These are phyloP conservation scores for Nissolia schottii DNA, from an alignment of 306 rosid genomes.

Conservation along the genomic window DNA sequence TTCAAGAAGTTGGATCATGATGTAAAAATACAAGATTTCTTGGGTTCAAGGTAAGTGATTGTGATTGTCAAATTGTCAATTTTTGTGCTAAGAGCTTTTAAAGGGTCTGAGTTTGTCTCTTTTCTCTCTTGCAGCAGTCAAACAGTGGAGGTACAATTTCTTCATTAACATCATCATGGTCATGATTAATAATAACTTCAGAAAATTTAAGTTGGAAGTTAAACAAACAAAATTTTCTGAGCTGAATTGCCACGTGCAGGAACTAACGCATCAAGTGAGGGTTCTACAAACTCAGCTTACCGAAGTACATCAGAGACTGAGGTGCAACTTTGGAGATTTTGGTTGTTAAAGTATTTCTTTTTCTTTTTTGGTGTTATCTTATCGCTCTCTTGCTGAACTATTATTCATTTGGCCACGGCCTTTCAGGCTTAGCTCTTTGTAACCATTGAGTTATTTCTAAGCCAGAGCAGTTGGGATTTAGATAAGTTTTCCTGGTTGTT, in stretches of 20 bases:
- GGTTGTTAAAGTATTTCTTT: slow-evolving; percentile 55
- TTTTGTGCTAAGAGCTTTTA: slow-evolving; percentile 17
- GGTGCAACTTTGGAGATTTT: slow-evolving; percentile 77
- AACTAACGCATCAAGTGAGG: slow-evolving; percentile 42
- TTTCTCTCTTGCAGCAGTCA: slow-evolving; percentile 58
- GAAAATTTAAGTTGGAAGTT: slow-evolving; percentile 22
- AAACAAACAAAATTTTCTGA: slow-evolving; percentile 12
- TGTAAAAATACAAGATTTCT: slow-evolving; percentile 61
- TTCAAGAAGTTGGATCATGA: slow-evolving; percentile 83
- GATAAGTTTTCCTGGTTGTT: neutral
- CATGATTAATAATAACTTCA: slow-evolving; percentile 12
- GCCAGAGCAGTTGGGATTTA: no score
- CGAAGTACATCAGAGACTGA: slow-evolving; percentile 66
- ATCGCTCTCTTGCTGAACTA: slow-evolving; percentile 1
- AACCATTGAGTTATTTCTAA: neutral
- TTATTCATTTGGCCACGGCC: slow-evolving; percentile 7
- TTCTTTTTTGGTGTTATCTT: slow-evolving; percentile 44
- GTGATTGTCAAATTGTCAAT: slow-evolving; percentile 9
- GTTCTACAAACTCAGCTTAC: slow-evolving; percentile 47
- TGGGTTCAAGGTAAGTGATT: slow-evolving; percentile 55
- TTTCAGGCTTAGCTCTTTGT: neutral
- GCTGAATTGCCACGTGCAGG: slow-evolving; percentile 43
- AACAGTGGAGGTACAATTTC: slow-evolving; percentile 49
- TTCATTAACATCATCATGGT: slow-evolving; percentile 3
- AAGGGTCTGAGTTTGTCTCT: slow-evolving; percentile 17